A percentile compares a stretch with the other conserved stretches of the same genome.
Evolutionary conservation across 768 basidiomycete species (phyloP).

Genomic region (Gymnopilus dilepis): DNA sequence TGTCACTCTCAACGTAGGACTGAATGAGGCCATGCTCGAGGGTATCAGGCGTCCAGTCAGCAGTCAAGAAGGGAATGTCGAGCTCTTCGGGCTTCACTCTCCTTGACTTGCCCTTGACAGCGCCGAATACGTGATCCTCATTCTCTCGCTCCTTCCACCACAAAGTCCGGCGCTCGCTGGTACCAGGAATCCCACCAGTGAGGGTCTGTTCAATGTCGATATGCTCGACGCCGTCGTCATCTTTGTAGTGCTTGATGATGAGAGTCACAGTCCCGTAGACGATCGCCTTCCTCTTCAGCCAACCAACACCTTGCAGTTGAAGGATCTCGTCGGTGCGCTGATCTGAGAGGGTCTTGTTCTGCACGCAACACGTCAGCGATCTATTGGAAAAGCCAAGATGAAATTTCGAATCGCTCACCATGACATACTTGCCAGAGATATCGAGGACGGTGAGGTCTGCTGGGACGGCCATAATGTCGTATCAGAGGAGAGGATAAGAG

Average conservation of each 20-base stretch:
- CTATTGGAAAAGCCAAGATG: background rate
- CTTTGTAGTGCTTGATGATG: slow-evolving; percentile 65
- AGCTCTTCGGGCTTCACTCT: slow-evolving; percentile 52
- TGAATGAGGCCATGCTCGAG: slow-evolving; percentile 51
- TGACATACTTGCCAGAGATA: slow-evolving; percentile 62
- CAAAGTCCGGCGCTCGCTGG: slow-evolving; percentile 60
- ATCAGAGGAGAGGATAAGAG: slow-evolving; percentile 19
- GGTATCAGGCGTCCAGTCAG: slow-evolving; percentile 53
- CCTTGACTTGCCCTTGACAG: slow-evolving; percentile 57
- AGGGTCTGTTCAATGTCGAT: slow-evolving; percentile 71
- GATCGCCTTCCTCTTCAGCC: slow-evolving; percentile 73
- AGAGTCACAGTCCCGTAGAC: slow-evolving; percentile 61
- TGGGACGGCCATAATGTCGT: slow-evolving; percentile 68
- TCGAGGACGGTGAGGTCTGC: slow-evolving; percentile 60
- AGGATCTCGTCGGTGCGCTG: slow-evolving; percentile 63
- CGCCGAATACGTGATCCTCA: slow-evolving; percentile 68
- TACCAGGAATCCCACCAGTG: slow-evolving; percentile 64
- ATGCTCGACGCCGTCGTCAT: slow-evolving; percentile 62
- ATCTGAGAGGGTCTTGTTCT: slow-evolving; percentile 77
- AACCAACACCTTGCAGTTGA: slow-evolving; percentile 71
- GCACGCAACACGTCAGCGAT: background rate
- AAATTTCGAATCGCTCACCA: slow-evolving; percentile 48
- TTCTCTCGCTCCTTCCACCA: slow-evolving; percentile 57
- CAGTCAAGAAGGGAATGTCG: slow-evolving; percentile 51
- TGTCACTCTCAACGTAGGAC: slow-evolving; percentile 60